Percentiles rank a stretch among this genome's conserved stretches.
Conservation (phyloP, 768 basidiomycete genomes). For the Xerocomellus amylosporus region DNA sequence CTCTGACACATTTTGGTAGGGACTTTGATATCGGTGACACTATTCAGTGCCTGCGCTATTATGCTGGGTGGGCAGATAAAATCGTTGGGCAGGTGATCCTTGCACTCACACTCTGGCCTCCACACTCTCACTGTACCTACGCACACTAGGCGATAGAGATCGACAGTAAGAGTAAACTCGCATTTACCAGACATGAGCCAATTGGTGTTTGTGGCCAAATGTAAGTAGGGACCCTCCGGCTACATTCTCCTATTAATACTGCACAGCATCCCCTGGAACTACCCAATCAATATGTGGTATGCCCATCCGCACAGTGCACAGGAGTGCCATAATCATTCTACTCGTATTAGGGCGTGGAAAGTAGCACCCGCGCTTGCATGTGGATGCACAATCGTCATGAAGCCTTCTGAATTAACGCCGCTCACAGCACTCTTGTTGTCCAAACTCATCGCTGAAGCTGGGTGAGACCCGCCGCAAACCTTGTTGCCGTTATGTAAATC, state of each 20-base stretch:
- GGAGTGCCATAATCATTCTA: neutral
- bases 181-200: conserved; percentile 85
- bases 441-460: conserved; percentile 78
- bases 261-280: conserved; percentile 87
- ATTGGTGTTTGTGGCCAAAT: conserved; percentile 96
- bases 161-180: conserved; percentile 75
- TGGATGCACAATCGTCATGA: conserved; percentile 94
- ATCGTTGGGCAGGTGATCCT: conserved; percentile 73
- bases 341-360: conserved; percentile 71
- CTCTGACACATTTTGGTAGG: conserved; percentile 35
- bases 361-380: conserved; percentile 88
- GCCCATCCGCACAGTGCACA: conserved; percentile 4
- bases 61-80: conserved; percentile 97
- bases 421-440: conserved; percentile 81
- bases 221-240: conserved; percentile 38
- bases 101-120: conserved; percentile 1
- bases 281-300: conserved; percentile 84
- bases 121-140: conserved; percentile 4
- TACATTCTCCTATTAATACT: conserved; percentile 8
- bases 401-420: conserved; percentile 86
- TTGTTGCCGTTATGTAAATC: conserved; percentile 11
- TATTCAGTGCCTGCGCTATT: conserved; percentile 80
- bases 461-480: conserved; percentile 44
- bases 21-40: conserved; percentile 81
- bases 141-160: conserved; percentile 65